A percentile compares a stretch with the other conserved stretches of the same genome.
phyloP scores from a whole-genome alignment of 2,329 filamentous ascomycete genomes.

The Onygenales sp. region DNA sequence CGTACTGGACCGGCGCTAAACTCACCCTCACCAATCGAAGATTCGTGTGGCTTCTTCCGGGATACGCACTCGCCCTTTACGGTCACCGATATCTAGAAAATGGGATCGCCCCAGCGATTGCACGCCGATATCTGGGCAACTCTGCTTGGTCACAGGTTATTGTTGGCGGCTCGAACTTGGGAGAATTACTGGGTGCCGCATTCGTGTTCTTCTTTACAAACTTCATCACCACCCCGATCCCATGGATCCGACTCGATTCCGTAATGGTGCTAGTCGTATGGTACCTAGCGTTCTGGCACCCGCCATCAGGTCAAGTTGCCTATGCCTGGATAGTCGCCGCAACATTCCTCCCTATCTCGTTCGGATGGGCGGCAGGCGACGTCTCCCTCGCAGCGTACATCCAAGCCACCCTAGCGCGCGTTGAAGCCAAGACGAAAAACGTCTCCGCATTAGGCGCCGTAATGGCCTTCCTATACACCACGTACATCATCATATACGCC shows the following conservation, averaged over 20 bases:
- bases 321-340: constrained; percentile 40
- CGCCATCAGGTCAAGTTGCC: constrained; percentile 28
- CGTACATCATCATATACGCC: constrained; percentile 41
- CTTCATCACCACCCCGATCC: constrained; percentile 40
- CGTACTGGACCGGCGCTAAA: constrained; percentile 36
- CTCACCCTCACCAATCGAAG: constrained; percentile 40
- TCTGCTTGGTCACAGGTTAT: constrained; percentile 43
- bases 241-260: constrained; percentile 42
- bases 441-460: constrained; percentile 42
- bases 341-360: constrained; percentile 39
- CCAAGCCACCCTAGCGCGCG: constrained; percentile 39
- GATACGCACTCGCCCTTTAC: constrained; percentile 42
- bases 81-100: constrained; percentile 44
- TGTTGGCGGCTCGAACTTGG: constrained; percentile 43
- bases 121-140: constrained; percentile 39
- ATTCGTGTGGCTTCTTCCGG: constrained; percentile 43
- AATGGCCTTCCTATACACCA: constrained; percentile 44
- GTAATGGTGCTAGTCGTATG: constrained; percentile 39
- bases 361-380: constrained; percentile 45
- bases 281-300: constrained; percentile 41
- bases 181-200: constrained; percentile 40
- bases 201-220: constrained; percentile 43
- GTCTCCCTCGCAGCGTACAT: constrained; percentile 44
- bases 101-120: constrained; percentile 37
- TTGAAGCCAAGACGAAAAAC: constrained; percentile 35